phyloP scores from a whole-genome alignment of 495 filamentous ascomycete genomes.

The Neurospora sublineolata region DNA sequence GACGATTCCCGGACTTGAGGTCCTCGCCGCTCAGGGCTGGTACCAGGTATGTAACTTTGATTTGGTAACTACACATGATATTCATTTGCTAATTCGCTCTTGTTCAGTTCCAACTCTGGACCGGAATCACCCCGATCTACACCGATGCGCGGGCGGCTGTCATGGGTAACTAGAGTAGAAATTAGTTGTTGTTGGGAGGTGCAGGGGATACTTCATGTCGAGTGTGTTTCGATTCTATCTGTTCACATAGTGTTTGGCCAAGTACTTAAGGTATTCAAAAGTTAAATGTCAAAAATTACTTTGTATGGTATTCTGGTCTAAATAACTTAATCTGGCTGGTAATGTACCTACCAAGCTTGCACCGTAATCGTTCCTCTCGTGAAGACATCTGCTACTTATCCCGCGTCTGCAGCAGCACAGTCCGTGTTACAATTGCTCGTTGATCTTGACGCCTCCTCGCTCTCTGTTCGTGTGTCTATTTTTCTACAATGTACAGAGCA shows the following conservation, averaged over 20 bases:
- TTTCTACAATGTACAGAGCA: no score
- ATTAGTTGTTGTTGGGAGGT: background rate
- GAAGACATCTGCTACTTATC: no score
- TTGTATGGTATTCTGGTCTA: background rate
- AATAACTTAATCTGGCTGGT: no score
- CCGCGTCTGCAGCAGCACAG: no score
- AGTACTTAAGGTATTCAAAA: background rate
- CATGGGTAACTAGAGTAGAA: constrained; percentile 18
- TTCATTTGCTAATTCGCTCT: constrained; percentile 6
- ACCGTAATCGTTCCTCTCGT: no score
- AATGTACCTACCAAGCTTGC: no score
- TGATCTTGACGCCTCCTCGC: no score
- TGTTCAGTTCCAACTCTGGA: constrained; percentile 62
- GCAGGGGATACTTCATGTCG: background rate
- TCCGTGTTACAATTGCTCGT: no score
- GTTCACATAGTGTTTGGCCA: background rate
- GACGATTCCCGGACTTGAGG: constrained; percentile 79
- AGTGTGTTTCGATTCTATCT: background rate
- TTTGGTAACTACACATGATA: background rate
- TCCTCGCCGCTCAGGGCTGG: constrained; percentile 78
- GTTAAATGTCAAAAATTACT: background rate
- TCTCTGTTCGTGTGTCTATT: no score
- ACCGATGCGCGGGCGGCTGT: constrained; percentile 47
- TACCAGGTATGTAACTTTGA: constrained; percentile 41
- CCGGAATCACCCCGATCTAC: constrained; percentile 61